phyloP scores from a whole-genome alignment of 139 green algal species.

The Chlamydomonas eustigma region DNA sequence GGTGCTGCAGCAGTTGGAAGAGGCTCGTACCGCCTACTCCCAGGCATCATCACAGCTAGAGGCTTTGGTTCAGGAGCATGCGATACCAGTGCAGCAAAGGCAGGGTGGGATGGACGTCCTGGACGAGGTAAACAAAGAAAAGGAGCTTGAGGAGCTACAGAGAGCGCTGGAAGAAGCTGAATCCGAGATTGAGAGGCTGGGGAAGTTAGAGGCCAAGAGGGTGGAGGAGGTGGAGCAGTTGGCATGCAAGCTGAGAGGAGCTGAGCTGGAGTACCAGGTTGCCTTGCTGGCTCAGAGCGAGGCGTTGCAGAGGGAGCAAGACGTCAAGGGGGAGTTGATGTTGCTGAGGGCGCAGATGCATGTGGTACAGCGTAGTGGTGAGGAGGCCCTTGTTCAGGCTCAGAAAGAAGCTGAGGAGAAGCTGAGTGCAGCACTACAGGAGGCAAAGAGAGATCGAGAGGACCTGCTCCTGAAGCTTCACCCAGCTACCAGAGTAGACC shows the following conservation, averaged over 20 bases:
- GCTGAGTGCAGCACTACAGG: not conserved
- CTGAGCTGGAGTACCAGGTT: no score
- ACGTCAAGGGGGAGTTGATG: not conserved
- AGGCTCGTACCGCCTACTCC: not conserved
- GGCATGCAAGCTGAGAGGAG: no score
- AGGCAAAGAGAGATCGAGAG: not conserved
- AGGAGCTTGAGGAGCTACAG: not conserved
- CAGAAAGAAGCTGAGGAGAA: not conserved
- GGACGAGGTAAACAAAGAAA: not conserved
- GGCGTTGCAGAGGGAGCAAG: not conserved
- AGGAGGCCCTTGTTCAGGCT: not conserved
- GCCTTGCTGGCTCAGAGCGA: not conserved
- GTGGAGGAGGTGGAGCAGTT: not conserved
- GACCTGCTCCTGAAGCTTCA: not conserved
- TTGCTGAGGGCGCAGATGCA: constrained; percentile 3
- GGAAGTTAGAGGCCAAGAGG: not conserved
- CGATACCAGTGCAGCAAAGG: not conserved
- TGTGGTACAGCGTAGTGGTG: not conserved
- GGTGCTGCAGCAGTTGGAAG: constrained; percentile 1
- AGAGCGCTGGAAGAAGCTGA: not conserved
- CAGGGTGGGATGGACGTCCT: not conserved
- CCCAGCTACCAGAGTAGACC: not conserved
- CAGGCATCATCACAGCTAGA: constrained; percentile 2
- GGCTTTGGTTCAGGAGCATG: not conserved
- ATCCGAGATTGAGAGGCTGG: not conserved